A percentile compares a stretch with the other conserved stretches of the same genome.
Conservation (phyloP, 345 rosid genomes). For the Eucalyptus caleyi region DNA sequence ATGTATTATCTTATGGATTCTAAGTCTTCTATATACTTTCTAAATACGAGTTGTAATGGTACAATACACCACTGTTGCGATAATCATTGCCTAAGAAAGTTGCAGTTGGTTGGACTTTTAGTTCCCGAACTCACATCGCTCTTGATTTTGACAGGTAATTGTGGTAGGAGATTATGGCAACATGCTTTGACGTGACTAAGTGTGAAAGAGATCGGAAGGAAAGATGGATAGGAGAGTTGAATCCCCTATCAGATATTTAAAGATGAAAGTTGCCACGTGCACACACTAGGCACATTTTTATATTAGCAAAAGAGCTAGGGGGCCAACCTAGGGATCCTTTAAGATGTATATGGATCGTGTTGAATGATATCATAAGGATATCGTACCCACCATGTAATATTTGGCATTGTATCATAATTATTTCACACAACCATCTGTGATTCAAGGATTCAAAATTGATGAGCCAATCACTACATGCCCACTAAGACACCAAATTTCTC, state of each 20-base stretch:
- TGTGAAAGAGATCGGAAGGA: neutral
- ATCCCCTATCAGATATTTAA: too few species aligned
- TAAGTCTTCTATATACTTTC: neutral
- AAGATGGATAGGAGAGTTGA: neutral
- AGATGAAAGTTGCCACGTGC: neutral
- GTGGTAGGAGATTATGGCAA: neutral
- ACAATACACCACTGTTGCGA: neutral
- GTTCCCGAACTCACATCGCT: neutral
- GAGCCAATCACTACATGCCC: accelerated
- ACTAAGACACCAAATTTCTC: neutral
- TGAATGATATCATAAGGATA: neutral
- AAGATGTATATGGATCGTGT: accelerated
- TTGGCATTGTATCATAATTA: neutral
- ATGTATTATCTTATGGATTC: neutral
- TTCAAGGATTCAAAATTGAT: neutral
- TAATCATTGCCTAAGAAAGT: neutral
- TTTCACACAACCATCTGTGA: neutral
- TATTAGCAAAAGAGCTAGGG: neutral
- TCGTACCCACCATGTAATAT: accelerated
- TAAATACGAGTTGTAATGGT: neutral
- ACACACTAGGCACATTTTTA: neutral
- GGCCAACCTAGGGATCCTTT: too few species aligned
- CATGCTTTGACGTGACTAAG: neutral
- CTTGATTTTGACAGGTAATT: neutral
- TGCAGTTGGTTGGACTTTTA: neutral